A percentile compares a stretch with the other conserved stretches of the same genome.
Evolutionary conservation across 2,329 filamentous ascomycete species (phyloP).

Genomic region (Hawksworthiomyces lignivorus): DNA sequence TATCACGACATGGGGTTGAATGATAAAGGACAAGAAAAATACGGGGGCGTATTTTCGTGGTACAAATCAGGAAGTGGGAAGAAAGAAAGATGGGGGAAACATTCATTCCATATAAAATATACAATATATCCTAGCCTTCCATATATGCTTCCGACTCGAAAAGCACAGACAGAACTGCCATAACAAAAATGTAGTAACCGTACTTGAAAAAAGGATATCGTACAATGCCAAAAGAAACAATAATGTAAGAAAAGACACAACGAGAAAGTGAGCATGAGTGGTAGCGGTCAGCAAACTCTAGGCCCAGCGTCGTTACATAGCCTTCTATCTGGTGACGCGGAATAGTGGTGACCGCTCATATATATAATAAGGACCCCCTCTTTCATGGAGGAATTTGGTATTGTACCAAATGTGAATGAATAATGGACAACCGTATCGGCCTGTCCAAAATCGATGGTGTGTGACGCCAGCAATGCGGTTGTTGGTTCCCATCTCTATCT

Average conservation of each 20-base stretch:
- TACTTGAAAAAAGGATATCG: constrained; percentile 3
- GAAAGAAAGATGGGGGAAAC: too few species aligned
- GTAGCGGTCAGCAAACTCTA: background rate
- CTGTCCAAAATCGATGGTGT: too few species aligned
- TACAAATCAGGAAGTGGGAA: too few species aligned
- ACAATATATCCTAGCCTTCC: constrained; percentile 1
- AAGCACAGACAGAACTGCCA: background rate
- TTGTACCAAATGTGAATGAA: too few species aligned
- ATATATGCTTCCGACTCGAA: background rate
- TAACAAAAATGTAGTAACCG: too few species aligned
- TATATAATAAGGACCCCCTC: too few species aligned
- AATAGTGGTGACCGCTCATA: too few species aligned
- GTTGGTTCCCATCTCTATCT: background rate
- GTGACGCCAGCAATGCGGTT: too few species aligned
- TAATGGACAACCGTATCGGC: too few species aligned
- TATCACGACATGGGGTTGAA: background rate
- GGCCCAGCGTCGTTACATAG: too few species aligned
- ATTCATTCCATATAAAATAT: background rate
- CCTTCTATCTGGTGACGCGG: too few species aligned
- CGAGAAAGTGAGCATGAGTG: background rate
- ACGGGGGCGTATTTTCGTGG: background rate
- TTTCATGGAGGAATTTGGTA: too few species aligned
- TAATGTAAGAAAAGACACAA: background rate
- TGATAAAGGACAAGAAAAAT: background rate
- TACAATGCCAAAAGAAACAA: background rate